phyloP scores from a whole-genome alignment of 2,329 filamentous ascomycete species.

The Aspergillus texensis region DNA sequence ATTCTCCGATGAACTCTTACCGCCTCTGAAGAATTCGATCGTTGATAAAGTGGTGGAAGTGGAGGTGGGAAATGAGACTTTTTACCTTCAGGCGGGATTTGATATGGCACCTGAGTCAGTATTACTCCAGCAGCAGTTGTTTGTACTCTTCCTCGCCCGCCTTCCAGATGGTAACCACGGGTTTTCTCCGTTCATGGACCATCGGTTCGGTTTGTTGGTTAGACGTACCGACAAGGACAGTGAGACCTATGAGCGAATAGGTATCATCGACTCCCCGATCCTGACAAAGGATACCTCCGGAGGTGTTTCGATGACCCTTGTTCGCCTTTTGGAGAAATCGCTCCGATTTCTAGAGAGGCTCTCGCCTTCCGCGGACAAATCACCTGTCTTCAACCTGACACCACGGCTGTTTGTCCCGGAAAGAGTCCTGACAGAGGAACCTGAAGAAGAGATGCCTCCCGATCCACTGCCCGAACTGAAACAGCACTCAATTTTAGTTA shows the following conservation, averaged over 20 bases:
- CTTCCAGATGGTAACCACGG: neutral
- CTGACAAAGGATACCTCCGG: neutral
- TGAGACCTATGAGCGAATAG: neutral
- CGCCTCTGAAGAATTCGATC: neutral
- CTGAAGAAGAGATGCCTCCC: neutral
- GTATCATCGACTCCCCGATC: neutral
- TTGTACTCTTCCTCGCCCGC: neutral
- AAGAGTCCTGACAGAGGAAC: neutral
- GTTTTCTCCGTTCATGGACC: neutral
- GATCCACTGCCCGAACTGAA: neutral
- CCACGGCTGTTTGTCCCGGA: neutral
- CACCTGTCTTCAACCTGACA: neutral
- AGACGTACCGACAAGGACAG: neutral
- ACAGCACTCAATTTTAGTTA: neutral
- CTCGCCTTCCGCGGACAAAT: neutral
- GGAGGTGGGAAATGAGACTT: neutral
- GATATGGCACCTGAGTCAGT: neutral
- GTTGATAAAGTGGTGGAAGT: neutral
- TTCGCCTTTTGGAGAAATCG: neutral
- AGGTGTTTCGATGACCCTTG: neutral
- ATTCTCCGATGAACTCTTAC: neutral
- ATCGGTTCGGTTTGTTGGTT: neutral
- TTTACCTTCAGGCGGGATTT: neutral
- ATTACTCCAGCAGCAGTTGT: neutral
- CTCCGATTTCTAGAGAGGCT: neutral